Conservation (phyloP, 106 monocot genomes). For the Xerophyta viscosa region DNA sequence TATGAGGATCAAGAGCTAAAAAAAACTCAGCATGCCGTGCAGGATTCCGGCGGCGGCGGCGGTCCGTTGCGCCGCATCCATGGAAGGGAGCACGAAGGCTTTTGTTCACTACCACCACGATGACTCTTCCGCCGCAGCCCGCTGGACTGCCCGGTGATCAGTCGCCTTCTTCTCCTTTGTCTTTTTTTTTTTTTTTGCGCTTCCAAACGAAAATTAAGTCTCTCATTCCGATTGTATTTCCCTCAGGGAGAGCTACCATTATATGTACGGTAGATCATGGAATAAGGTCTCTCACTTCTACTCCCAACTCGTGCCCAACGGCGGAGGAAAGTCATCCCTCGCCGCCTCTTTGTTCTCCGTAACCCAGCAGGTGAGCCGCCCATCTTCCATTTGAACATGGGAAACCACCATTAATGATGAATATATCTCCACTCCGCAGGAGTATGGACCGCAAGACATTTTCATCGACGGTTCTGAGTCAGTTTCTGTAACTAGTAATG, state of each 20-base stretch:
- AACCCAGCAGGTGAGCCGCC: too few species aligned
- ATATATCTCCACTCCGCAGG: too few species aligned
- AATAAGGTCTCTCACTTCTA: conserved; percentile 57
- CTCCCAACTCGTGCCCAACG: conserved; percentile 39
- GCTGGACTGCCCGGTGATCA: conserved; percentile 64
- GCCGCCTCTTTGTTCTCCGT: conserved; percentile 29
- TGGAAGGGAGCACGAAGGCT: conserved; percentile 19
- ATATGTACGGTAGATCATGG: conserved; percentile 73
- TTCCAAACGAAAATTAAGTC: too few species aligned
- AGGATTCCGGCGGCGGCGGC: conserved; percentile 5
- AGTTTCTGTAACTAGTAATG: conserved; percentile 5
- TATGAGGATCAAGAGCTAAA: too few species aligned
- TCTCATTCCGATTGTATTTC: too few species aligned
- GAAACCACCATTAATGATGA: too few species aligned
- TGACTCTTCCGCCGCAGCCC: conserved; percentile 37
- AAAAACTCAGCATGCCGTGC: too few species aligned
- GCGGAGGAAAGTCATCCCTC: conserved; percentile 28
- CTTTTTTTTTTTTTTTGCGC: background rate
- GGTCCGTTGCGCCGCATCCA: background rate
- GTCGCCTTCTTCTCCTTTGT: background rate
- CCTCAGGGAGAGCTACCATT: conserved; percentile 81
- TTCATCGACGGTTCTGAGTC: conserved; percentile 7
- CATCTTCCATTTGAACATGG: too few species aligned
- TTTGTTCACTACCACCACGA: conserved; percentile 59
- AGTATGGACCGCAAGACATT: too few species aligned